Base-by-base conservation (phyloP, 306 rosid genomes). In the Quercus variabilis region DNA sequence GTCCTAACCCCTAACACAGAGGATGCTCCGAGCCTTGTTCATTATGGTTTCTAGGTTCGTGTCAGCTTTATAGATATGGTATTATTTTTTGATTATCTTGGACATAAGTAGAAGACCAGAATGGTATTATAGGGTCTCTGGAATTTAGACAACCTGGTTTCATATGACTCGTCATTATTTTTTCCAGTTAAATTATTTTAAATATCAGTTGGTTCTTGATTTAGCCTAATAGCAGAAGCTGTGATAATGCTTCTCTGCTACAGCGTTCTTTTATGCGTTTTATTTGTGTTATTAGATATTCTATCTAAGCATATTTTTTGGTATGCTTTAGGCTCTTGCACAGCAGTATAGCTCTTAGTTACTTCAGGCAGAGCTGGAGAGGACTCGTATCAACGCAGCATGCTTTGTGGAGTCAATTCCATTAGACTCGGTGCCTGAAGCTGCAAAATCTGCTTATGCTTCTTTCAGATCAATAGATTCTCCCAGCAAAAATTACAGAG, bases 331-430 rank as follows among this genome's bases (percentile, higher is more conserved):
- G 99, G 92, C 90, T 76, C 89, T 93, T 72, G 97, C 99, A 10
- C 99, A 96, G 88, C 98, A 93, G 80, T 93, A 73, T 81, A 89
- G 97, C 87, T 87, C 97, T 0, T 98, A 96, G 80, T 86, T 96
- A 49, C 96, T 96, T 77, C 93, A 91, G 82, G 83, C 81, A 73
- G 99, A 96, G 81, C 94, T 96, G 6, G 99, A 93, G 88, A 87
- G 98, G 82, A 96, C 99, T 43, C 97, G 95, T 41, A 91, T 96
- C 80, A 96, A 96, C 87, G 90, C 98, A 7, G 98, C 99, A 35
- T 96, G 99, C 85, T 96, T 96, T 74, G 92, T 74, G 4, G 96
- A 90, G 85, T 83, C 97, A 14, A 82, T 84, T 84, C 94, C 97
- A 23, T 83, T 93, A 83, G 96, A 91, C 70, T 85, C 87, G 0